These are phyloP conservation scores for Hortaea sp. DNA, from an alignment of 2,329 filamentous ascomycete species.

Conservation along the genomic window DNA sequence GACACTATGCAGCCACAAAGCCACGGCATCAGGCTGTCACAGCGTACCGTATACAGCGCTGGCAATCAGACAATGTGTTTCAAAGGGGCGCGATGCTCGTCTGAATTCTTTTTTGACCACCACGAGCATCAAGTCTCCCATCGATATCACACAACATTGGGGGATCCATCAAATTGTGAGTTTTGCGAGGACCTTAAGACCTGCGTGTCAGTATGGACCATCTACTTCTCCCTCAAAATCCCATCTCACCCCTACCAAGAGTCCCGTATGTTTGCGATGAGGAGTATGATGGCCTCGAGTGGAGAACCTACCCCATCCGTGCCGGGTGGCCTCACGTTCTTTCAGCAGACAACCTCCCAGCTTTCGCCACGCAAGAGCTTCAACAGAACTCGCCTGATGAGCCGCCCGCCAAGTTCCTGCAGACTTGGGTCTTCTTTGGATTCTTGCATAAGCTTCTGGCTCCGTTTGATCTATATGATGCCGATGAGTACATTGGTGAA, in stretches of 20 bases:
- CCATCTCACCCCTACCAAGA: not conserved
- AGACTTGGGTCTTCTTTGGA: not conserved
- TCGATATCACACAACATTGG: too few relatives aligned
- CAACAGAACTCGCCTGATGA: not conserved
- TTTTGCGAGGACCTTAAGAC: too few relatives aligned
- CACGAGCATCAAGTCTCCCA: too few relatives aligned
- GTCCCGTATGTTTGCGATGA: not conserved
- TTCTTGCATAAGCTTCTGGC: not conserved
- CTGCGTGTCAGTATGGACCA: not conserved
- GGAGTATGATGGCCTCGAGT: not conserved
- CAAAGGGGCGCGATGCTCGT: too few relatives aligned
- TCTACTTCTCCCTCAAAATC: not conserved
- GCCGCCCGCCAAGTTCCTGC: not conserved
- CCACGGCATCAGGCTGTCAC: too few relatives aligned
- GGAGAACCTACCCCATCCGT: not conserved
- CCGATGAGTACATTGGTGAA: not conserved
- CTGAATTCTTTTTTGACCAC: too few relatives aligned
- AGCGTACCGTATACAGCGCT: too few relatives aligned
- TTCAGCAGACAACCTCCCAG: not conserved
- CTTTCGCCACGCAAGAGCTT: not conserved
- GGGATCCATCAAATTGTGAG: too few relatives aligned
- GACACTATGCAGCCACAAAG: too few relatives aligned
- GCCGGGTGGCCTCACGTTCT: not conserved
- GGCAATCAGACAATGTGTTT: too few relatives aligned
- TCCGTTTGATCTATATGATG: not conserved